These are phyloP conservation scores for Dendrothele bispora DNA, from an alignment of 768 basidiomycete genomes.

Conservation along the genomic window DNA sequence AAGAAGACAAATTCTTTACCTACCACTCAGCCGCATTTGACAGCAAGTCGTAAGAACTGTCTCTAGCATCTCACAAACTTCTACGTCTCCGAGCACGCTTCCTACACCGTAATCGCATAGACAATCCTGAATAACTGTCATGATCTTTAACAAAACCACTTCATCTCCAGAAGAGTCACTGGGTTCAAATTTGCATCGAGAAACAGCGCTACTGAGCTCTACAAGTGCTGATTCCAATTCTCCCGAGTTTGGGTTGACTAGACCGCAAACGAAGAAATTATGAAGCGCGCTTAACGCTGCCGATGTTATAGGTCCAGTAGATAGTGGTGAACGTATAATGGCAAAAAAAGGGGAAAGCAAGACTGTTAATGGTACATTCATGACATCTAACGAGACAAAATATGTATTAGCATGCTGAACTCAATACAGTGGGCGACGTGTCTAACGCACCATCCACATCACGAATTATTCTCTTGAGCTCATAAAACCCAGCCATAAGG, in stretches of 20 bases:
- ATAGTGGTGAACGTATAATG: constrained; percentile 89
- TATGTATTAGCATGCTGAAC: constrained; percentile 9
- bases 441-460: constrained; percentile 60
- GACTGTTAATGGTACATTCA: constrained; percentile 52
- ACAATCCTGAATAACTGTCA: constrained; percentile 85
- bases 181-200: constrained; percentile 97
- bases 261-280: constrained; percentile 78
- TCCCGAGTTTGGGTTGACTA: constrained; percentile 60
- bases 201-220: constrained; percentile 85
- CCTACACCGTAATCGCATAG: constrained; percentile 68
- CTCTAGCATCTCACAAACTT: constrained; percentile 98
- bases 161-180: constrained; percentile 98
- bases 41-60: constrained; percentile 96
- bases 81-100: constrained; percentile 80
- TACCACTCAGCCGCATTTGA: constrained; percentile 94
- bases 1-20: constrained; percentile 29
- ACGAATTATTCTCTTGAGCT: constrained; percentile 72
- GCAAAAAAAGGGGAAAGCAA: constrained; percentile 89
- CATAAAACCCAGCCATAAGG: constrained; percentile 88
- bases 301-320: constrained; percentile 97
- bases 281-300: constrained; percentile 86
- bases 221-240: constrained; percentile 67
- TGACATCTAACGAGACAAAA: constrained; percentile 50
- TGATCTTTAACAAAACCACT: constrained; percentile 88
- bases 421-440: constrained; percentile 7